phyloP scores from a whole-genome alignment of 805 yeast genomes.

The Lachancea nothofagi region DNA sequence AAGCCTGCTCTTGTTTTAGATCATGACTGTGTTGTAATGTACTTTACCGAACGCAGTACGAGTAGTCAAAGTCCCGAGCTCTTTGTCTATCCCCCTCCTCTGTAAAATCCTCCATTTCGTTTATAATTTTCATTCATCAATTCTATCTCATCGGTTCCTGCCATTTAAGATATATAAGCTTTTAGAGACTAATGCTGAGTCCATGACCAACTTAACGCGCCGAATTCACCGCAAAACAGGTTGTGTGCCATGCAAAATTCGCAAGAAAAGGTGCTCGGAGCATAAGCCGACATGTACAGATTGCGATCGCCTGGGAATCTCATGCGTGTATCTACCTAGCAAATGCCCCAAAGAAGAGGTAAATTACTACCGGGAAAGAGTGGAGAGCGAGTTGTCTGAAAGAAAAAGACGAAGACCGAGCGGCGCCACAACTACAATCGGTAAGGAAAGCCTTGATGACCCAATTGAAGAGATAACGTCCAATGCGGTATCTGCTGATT shows the following conservation, averaged over 20 bases:
- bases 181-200: background rate
- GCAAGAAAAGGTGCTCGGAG: constrained; percentile 75
- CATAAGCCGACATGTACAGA: constrained; percentile 62
- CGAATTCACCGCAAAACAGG: constrained; percentile 45
- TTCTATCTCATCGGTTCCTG: too few relatives aligned
- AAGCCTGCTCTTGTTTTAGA: too few relatives aligned
- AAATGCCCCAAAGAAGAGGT: constrained; percentile 26
- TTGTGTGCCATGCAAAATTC: constrained; percentile 60
- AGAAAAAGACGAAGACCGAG: constrained; percentile 11
- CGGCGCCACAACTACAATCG: background rate
- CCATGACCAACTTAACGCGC: constrained; percentile 5
- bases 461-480: background rate
- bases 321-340: constrained; percentile 66
- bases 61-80: too few relatives aligned
- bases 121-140: too few relatives aligned
- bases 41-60: too few relatives aligned
- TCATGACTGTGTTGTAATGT: too few relatives aligned
- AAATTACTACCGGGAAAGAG: constrained; percentile 19
- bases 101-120: too few relatives aligned
- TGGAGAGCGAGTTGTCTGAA: constrained; percentile 21
- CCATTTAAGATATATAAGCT: too few relatives aligned
- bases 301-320: constrained; percentile 56
- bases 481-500: background rate
- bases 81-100: too few relatives aligned
- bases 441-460: background rate